phyloP scores from a whole-genome alignment of 345 rosid species.

The Mangifera indica region DNA sequence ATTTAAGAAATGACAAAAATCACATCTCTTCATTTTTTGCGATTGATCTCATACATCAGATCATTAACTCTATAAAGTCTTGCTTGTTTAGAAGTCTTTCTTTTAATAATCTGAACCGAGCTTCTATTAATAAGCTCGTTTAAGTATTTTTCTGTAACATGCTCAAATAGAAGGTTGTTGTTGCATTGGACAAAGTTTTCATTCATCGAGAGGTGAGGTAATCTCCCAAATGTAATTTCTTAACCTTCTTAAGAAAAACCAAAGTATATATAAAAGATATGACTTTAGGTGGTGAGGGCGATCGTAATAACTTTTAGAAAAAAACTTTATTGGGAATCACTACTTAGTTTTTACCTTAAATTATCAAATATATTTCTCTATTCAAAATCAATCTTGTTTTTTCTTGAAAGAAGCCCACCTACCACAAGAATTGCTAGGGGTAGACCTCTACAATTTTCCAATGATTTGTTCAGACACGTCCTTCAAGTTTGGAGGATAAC shows the following conservation, averaged over 20 bases:
- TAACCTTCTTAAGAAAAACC: slow-evolving; percentile 26
- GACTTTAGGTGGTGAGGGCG: too few species aligned
- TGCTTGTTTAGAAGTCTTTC: slow-evolving; percentile 12
- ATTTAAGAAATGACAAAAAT: too few species aligned
- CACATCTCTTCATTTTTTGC: neutral
- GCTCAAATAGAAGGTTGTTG: slow-evolving; percentile 5
- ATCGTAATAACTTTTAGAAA: too few species aligned
- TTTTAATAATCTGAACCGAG: too few species aligned
- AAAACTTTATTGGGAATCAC: neutral
- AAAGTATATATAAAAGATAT: slow-evolving; percentile 24
- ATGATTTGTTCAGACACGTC: neutral
- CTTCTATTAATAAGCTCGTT: too few species aligned
- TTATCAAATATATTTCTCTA: slow-evolving; percentile 2
- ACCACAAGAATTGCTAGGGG: slow-evolving; percentile 24
- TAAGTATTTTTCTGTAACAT: slow-evolving; percentile 13
- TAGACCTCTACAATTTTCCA: slow-evolving; percentile 23
- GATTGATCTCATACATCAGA: slow-evolving; percentile 16
- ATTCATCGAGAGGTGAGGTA: slow-evolving; percentile 18
- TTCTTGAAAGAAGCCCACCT: slow-evolving; percentile 14
- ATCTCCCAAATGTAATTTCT: neutral
- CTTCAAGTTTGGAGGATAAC: slow-evolving; percentile 15
- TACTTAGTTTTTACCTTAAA: slow-evolving; percentile 8
- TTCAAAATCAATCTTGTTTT: neutral
- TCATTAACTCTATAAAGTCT: slow-evolving; percentile 17
- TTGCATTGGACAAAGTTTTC: slow-evolving; percentile 22